Base-by-base conservation (phyloP, 78 protist genomes). In the Emiliania huxleyi region DNA sequence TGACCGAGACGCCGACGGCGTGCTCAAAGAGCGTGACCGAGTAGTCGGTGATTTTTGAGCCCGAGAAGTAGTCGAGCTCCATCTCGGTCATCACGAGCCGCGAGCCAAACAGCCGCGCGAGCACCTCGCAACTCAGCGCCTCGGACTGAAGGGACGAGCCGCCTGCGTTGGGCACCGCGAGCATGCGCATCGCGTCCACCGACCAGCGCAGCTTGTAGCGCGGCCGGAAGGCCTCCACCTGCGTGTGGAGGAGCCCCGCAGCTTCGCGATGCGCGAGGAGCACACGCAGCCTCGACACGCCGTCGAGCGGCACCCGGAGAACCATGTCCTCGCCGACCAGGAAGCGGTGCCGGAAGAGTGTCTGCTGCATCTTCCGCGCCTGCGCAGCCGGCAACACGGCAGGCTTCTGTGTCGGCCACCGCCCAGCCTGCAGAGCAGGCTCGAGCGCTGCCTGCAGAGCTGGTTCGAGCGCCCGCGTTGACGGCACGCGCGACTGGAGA, bases 1-100 rank as follows among this genome's bases (percentile, higher is more conserved):
- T 94, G 35, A 94, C 96, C 19, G 94, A 93, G 23, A 94, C 96
- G 33, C 95, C 96, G 49, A 94, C 43, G 22, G 73, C n/a, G 37
- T 5, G 15, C 19, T 0, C 22, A 23, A 56, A 40, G 25, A 94
- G 12, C 19, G 0, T 8, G 71, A n/a, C 8, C 43, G 94, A 42
- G 89, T 90, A 94, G 73, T 94, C 96, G 38, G 96, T 94, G 33
- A 94, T 90, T 29, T 37, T 0, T 15, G 90, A 88, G 1, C 89
- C 90, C 5, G 15, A 43, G 42, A 12, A 48, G 91, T 94, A 94
- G 1, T 2, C 25, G 38, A 94, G n/a, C 91, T 94, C 95, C 96
- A 94, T 93, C 73, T 94, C 96, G 1, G 96, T 94, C 73, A 45
- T 35, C 33, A 45, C 46, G 11, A 94, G 91, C 29, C 21, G 0